Evolutionary conservation across 164 flowering plant genomes (phyloP), one percentile per base, ranked within the genome.

Genomic region (Platanus orientalis): DNA sequence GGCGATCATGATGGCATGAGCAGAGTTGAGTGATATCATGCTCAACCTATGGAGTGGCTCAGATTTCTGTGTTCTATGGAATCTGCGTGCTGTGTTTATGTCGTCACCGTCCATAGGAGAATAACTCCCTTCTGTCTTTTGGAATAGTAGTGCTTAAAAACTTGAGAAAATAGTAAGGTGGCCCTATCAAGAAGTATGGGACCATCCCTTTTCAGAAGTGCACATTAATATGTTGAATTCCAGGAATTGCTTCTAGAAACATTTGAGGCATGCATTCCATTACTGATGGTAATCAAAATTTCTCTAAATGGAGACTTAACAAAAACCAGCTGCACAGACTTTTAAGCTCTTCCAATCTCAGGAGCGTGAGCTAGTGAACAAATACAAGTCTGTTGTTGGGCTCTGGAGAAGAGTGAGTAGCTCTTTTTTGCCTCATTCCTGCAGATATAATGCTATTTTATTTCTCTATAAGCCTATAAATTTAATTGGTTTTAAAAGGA

Each of bases 331-430:
- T 75, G 92, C 71, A 68, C 86, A 80, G 52, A 80, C 94, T 30
- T 92, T 84, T 68, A 90, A 82, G 75, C 71, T 81, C 52, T 92
- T 95, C 66, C 81, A 72, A 60, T 73, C 88, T 29, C 81, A 72
- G 69, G 97, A 92, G 80, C 87, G 80, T 5, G 90, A 89, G 52
- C 78, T 95, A 44, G 78, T 88, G 50, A 80, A 78, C 80, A 85
- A 88, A 75, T 82, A 95, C 70, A 92, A 95, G 54, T 73, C 79
- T 53, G 96, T 95, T 64, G 85, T 87, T 71, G 76, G 97, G 71
- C 73, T 88, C 55, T 95, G 97, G 97, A 91, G 80, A 86, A 84
- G 96, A 79, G 99, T 94, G 64, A 91, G 99, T 79, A 20, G n/a
- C 51, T 57, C 16, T 39, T 25, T 39, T 0, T 39, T 61, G n/a